A percentile compares a stretch with the other conserved stretches of the same genome.
Evolutionary conservation across 768 basidiomycete species (phyloP).

Genomic region (Mycena sanguinolenta): DNA sequence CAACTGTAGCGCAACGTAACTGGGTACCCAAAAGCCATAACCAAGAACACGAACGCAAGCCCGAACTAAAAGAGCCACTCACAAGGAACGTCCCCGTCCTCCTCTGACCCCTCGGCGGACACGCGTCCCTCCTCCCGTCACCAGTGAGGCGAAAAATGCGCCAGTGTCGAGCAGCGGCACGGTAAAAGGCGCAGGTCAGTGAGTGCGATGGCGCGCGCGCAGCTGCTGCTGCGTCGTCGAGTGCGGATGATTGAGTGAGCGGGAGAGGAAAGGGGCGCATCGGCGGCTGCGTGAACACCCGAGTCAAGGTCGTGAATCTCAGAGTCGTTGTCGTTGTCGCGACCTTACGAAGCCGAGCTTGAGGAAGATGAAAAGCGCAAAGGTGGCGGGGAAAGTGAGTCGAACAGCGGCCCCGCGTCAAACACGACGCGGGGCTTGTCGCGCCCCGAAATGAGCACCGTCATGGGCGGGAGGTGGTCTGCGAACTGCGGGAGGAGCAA

Average conservation of each 20-base stretch:
- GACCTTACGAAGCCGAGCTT: too few relatives aligned
- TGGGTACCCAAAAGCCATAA: too few relatives aligned
- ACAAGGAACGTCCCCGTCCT: conserved; percentile 22
- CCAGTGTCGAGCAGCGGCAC: conserved; percentile 18
- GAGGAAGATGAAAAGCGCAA: not conserved
- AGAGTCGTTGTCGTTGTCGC: too few relatives aligned
- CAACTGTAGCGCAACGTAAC: too few relatives aligned
- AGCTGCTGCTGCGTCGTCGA: too few relatives aligned
- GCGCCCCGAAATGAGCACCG: conserved; percentile 34
- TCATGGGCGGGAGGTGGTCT: conserved; percentile 25
- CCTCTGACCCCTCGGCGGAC: conserved; percentile 11
- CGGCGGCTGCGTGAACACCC: too few relatives aligned
- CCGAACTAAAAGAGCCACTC: not conserved
- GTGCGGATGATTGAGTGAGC: too few relatives aligned
- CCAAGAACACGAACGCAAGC: too few relatives aligned
- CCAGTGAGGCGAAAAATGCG: conserved; percentile 30
- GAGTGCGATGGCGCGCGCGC: not conserved
- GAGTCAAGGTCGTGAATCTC: too few relatives aligned
- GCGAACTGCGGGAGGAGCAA: conserved; percentile 24
- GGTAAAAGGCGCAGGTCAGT: conserved; percentile 25
- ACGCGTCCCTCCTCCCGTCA: not conserved
- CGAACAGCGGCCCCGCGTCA: conserved; percentile 19
- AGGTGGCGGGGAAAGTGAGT: not conserved
- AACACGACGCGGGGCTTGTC: conserved; percentile 39
- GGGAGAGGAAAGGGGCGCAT: too few relatives aligned